Percentiles rank a stretch among this genome's conserved stretches.
Conservation (phyloP, 345 rosid genomes). For the Linum usitatissimum region DNA sequence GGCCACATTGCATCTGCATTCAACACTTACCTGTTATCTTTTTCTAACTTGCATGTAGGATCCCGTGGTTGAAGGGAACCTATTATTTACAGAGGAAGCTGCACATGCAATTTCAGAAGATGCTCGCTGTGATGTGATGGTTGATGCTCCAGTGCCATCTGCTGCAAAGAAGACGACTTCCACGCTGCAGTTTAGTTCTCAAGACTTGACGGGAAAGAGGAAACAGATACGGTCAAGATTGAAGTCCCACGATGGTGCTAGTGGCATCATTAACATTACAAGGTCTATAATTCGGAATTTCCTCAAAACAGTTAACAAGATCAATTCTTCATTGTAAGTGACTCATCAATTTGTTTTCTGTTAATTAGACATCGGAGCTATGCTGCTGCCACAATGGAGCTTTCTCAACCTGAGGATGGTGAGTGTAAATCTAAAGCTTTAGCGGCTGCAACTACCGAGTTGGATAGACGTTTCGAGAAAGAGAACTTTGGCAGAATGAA, state of each 20-base stretch:
- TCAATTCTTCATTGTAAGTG: slow-evolving; percentile 4
- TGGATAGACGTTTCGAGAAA: slow-evolving; percentile 79
- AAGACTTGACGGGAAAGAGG: slow-evolving; percentile 54
- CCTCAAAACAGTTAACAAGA: slow-evolving; percentile 4
- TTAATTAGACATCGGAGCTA: slow-evolving; percentile 42
- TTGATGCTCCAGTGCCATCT: slow-evolving; percentile 38
- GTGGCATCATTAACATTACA: slow-evolving; percentile 32
- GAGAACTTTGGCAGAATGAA: slow-evolving; percentile 84
- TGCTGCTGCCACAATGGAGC: slow-evolving; percentile 80
- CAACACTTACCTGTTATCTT: background rate
- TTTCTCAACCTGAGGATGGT: slow-evolving; percentile 70
- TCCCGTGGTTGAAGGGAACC: slow-evolving; percentile 20
- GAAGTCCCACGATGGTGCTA: slow-evolving; percentile 25
- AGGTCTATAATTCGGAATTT: slow-evolving; percentile 26
- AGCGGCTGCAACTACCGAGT: slow-evolving; percentile 80
- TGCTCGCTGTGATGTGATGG: slow-evolving; percentile 21
- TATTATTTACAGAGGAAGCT: slow-evolving; percentile 21
- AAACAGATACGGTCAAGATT: slow-evolving; percentile 46
- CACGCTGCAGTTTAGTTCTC: slow-evolving; percentile 58
- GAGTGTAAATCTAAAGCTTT: slow-evolving; percentile 68
- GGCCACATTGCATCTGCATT: background rate
- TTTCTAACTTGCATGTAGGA: slow-evolving; percentile 25
- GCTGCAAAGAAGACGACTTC: slow-evolving; percentile 46
- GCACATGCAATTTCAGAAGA: slow-evolving; percentile 29
- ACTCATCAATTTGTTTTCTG: slow-evolving; percentile 3